These are phyloP conservation scores for Cytospora piceae DNA, from an alignment of 2,329 filamentous ascomycete genomes.

Conservation along the genomic window DNA sequence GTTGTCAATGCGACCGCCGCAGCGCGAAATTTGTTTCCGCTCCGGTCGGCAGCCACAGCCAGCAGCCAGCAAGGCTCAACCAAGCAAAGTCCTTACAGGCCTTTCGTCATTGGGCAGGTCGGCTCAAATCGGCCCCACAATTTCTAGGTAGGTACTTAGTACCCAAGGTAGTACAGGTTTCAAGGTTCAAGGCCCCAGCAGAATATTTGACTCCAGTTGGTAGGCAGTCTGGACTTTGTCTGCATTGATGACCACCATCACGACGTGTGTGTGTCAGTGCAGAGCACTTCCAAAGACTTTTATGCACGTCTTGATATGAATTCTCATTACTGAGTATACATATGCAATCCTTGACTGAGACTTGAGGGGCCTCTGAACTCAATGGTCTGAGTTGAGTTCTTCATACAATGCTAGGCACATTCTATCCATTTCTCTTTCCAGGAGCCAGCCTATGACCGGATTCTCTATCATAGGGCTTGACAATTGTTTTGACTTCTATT, in stretches of 20 bases:
- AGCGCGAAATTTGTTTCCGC: constrained; percentile 31
- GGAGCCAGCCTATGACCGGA: not conserved
- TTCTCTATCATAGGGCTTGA: not conserved
- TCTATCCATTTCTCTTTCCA: not conserved
- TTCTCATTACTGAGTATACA: not conserved
- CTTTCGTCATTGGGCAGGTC: constrained; percentile 24
- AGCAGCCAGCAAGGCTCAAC: constrained; percentile 1
- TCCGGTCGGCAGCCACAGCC: not conserved
- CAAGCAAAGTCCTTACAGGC: not conserved
- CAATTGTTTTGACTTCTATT: not conserved
- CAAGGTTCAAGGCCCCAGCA: not conserved
- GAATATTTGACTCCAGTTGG: too few species aligned
- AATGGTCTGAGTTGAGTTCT: not conserved
- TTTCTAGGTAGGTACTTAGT: constrained; percentile 8
- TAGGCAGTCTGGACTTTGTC: too few species aligned
- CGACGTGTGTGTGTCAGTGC: constrained; percentile 4
- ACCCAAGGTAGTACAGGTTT: constrained; percentile 31
- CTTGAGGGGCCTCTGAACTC: too few species aligned
- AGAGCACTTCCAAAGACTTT: not conserved
- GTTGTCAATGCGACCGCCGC: constrained; percentile 20
- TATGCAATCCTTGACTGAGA: not conserved
- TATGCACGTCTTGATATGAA: not conserved
- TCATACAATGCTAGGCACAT: not conserved
- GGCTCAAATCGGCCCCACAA: constrained; percentile 26
- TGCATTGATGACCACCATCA: too few species aligned